Percentiles rank a stretch among this genome's conserved stretches.
Conservation (phyloP, 768 basidiomycete species). For the Omphalotus guepiniiformis region DNA sequence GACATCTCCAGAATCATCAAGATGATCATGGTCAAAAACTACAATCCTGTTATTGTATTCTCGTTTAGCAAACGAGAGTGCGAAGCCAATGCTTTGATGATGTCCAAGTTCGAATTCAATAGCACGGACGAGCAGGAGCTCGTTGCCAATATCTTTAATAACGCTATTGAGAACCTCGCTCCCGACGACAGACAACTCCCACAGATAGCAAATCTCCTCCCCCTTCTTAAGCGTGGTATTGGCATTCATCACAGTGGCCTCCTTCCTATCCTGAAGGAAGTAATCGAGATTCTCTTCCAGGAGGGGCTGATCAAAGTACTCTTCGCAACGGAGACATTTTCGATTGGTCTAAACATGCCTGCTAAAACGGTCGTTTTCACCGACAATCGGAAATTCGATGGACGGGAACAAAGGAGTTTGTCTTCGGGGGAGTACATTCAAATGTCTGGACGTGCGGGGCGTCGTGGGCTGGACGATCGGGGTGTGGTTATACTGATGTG, state of each 20-base stretch:
- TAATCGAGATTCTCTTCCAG: slow-evolving; percentile 98
- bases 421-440: slow-evolving; percentile 98
- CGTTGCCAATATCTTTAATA: slow-evolving; percentile 86
- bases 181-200: slow-evolving; percentile 86
- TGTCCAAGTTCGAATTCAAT: slow-evolving; percentile 97
- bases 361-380: slow-evolving; percentile 99
- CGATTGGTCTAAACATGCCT: slow-evolving; percentile 98
- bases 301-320: slow-evolving; percentile 97
- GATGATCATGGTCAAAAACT: slow-evolving; percentile 97
- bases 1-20: slow-evolving; percentile 98
- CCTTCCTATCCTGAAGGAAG: slow-evolving; percentile 95
- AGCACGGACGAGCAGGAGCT: slow-evolving; percentile 87
- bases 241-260: slow-evolving; percentile 99
- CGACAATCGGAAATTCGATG: slow-evolving; percentile 92
- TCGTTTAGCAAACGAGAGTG: slow-evolving; percentile 98
- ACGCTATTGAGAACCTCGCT: slow-evolving; percentile 87
- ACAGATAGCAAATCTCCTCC: slow-evolving; percentile 89
- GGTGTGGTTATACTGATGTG: slow-evolving; percentile 99
- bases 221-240: slow-evolving; percentile 90
- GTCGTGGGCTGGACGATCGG: slow-evolving; percentile 95
- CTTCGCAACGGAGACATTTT: slow-evolving; percentile 98
- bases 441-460: slow-evolving; percentile 98
- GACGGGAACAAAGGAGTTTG: slow-evolving; percentile 88
- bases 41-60: slow-evolving; percentile 97
- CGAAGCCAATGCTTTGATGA: slow-evolving; percentile 83